Evolutionary conservation across 495 filamentous ascomycete species (phyloP).

Genomic region (Elaphomyces granulatus): DNA sequence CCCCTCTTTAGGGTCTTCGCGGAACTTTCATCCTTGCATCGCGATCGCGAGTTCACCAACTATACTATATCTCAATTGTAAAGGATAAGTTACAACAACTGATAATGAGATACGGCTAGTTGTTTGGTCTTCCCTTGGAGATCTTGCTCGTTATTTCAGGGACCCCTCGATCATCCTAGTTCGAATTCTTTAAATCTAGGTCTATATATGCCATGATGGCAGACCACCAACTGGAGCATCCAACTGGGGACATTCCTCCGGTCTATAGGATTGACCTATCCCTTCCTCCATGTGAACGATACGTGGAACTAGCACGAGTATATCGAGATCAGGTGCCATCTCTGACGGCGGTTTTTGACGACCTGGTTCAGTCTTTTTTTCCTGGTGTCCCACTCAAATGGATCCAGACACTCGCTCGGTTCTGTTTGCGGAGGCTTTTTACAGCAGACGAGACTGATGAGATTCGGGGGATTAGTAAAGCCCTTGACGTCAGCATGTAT

Average conservation of each 20-base stretch:
- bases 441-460: constrained; percentile 45
- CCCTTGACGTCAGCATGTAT: constrained; percentile 40
- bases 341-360: constrained; percentile 36
- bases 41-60: too few species aligned
- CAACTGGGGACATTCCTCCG: constrained; percentile 13
- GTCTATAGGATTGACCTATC: constrained; percentile 44
- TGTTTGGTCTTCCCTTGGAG: too few species aligned
- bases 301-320: constrained; percentile 30
- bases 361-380: constrained; percentile 16
- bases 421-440: constrained; percentile 36
- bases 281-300: constrained; percentile 39
- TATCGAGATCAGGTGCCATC: constrained; percentile 28
- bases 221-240: background rate
- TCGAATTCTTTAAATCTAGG: too few species aligned
- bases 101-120: too few species aligned
- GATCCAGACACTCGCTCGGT: constrained; percentile 24
- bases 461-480: constrained; percentile 40
- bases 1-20: too few species aligned
- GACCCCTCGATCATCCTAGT: too few species aligned
- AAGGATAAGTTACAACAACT: too few species aligned
- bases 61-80: too few species aligned
- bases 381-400: constrained; percentile 13
- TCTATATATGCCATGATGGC: too few species aligned
- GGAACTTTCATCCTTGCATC: too few species aligned
- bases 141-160: too few species aligned